Conservation (phyloP, 2,329 filamentous ascomycete genomes). For the Neoscytalidium dimidiatum region DNA sequence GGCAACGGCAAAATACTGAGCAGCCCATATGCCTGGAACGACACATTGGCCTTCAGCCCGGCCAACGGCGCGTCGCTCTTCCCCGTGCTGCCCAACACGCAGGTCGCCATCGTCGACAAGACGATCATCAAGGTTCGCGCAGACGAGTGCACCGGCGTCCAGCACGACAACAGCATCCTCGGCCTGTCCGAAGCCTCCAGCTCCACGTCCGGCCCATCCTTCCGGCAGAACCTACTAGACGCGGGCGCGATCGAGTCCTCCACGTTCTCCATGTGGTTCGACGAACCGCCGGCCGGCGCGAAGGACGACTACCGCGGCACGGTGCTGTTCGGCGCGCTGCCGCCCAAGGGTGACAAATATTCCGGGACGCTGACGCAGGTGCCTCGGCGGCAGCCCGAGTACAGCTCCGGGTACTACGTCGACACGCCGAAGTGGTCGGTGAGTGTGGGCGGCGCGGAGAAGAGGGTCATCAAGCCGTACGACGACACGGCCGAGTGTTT, state of each 20-base stretch:
- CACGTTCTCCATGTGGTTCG: constrained; percentile 39
- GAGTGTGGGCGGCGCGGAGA: background rate
- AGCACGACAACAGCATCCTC: constrained; percentile 29
- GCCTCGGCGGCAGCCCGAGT: constrained; percentile 21
- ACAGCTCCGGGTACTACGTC: background rate
- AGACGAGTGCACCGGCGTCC: constrained; percentile 24
- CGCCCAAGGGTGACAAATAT: constrained; percentile 38
- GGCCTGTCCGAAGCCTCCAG: constrained; percentile 30
- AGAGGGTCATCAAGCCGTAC: background rate
- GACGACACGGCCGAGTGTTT: constrained; percentile 25
- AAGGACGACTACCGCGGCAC: constrained; percentile 31
- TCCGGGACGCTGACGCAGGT: constrained; percentile 34
- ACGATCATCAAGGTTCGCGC: constrained; percentile 25
- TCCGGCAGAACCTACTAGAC: constrained; percentile 36
- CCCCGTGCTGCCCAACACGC: constrained; percentile 27
- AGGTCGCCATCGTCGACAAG: constrained; percentile 30
- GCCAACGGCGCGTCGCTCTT: background rate
- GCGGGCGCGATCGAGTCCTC: constrained; percentile 27
- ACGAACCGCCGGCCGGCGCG: constrained; percentile 27
- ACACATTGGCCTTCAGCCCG: background rate
- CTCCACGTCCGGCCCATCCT: constrained; percentile 28
- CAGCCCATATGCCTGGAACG: background rate
- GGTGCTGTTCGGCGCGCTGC: constrained; percentile 36
- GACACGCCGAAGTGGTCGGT: background rate
- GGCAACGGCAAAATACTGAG: constrained; percentile 19